Conservation (phyloP, 306 rosid genomes). For the Acacia confusa region DNA sequence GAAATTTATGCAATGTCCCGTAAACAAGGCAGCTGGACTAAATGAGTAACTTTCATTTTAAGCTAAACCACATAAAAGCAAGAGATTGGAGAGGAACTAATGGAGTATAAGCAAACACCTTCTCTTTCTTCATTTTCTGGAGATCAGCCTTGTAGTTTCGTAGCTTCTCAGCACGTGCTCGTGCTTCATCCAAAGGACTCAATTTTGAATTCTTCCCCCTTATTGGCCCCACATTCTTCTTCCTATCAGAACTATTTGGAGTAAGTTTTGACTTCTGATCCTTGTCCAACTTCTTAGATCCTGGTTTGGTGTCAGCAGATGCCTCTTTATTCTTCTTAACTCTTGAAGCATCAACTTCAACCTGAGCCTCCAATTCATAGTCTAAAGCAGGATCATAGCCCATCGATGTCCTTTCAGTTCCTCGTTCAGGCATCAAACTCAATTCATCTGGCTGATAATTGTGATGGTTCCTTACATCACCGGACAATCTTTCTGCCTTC, state of each 20-base stretch:
- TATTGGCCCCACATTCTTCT: constrained; percentile 73
- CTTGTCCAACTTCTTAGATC: constrained; percentile 57
- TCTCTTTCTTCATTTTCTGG: constrained; percentile 96
- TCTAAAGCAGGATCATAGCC: constrained; percentile 87
- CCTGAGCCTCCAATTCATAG: constrained; percentile 73
- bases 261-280: constrained; percentile 64
- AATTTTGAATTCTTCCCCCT: constrained; percentile 78
- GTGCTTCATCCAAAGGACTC: constrained; percentile 96
- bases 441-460: constrained; percentile 81
- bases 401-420: constrained; percentile 58
- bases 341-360: constrained; percentile 37
- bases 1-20: constrained; percentile 8
- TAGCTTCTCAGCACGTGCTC: constrained; percentile 89
- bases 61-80: constrained; percentile 13
- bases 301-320: constrained; percentile 48
- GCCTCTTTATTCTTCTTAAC: constrained; percentile 52
- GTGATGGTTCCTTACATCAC: constrained; percentile 34
- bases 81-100: neutral
- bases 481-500: constrained; percentile 47
- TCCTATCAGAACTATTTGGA: constrained; percentile 56
- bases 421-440: constrained; percentile 82
- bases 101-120: constrained; percentile 51
- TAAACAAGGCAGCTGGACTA: constrained; percentile 24
- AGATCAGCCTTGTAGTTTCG: constrained; percentile 93
- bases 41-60: constrained; percentile 18